phyloP scores from a whole-genome alignment of 2,329 filamentous ascomycete species.

The Fusarium compactum region DNA sequence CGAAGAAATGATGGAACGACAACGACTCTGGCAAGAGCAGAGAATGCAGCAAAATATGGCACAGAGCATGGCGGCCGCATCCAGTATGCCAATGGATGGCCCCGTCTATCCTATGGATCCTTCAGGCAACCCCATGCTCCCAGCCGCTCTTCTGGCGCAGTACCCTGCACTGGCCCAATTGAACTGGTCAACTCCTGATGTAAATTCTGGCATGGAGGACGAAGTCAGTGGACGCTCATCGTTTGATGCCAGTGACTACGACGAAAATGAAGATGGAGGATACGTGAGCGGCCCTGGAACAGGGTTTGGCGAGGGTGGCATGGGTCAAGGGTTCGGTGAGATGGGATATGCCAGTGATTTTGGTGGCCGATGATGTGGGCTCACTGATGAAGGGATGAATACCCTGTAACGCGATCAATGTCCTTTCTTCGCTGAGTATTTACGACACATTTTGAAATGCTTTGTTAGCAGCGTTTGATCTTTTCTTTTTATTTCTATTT shows the following conservation, averaged over 20 bases:
- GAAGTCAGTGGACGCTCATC: conserved; percentile 83
- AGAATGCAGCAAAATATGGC: conserved; percentile 74
- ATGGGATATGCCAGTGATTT: conserved; percentile 49
- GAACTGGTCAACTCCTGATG: conserved; percentile 78
- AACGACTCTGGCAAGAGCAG: conserved; percentile 80
- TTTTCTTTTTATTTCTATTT: conserved; percentile 14
- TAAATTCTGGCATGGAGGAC: conserved; percentile 79
- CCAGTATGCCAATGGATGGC: conserved; percentile 68
- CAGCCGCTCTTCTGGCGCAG: conserved; percentile 87
- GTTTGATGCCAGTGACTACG: conserved; percentile 84
- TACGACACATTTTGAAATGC: conserved; percentile 9
- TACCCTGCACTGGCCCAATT: conserved; percentile 93
- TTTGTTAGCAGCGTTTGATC: conserved; percentile 27
- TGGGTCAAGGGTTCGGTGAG: conserved; percentile 64
- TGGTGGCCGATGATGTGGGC: conserved; percentile 39
- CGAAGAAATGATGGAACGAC: conserved; percentile 87
- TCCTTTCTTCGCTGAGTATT: conserved; percentile 2
- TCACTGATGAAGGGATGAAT: conserved; percentile 5
- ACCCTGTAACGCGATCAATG: conserved; percentile 19
- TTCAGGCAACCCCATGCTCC: conserved; percentile 75
- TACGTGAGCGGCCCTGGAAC: conserved; percentile 74
- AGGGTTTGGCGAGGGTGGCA: conserved; percentile 68
- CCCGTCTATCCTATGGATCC: conserved; percentile 67
- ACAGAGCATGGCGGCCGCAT: conserved; percentile 69
- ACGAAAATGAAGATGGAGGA: conserved; percentile 77